phyloP scores from a whole-genome alignment of 108 stramenopile species.

The Skeletonema potamos region DNA sequence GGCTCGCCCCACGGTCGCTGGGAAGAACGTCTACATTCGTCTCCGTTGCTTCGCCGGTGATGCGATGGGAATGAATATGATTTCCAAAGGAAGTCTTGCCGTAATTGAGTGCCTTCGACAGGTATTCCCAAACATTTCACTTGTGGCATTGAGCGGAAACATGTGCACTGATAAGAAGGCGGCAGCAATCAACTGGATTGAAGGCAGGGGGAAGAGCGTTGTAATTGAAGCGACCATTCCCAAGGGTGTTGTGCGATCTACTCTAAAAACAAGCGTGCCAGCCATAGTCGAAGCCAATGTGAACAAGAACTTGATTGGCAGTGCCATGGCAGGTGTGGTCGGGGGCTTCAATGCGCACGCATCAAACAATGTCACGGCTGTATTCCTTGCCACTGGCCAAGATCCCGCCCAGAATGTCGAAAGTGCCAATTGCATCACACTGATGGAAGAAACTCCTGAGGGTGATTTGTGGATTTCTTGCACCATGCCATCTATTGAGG shows the following conservation, averaged over 20 bases:
- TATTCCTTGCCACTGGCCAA: slow-evolving; percentile 98
- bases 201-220: slow-evolving; percentile 96
- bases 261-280: slow-evolving; percentile 93
- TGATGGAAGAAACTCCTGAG: slow-evolving; percentile 88
- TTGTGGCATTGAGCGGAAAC: slow-evolving; percentile 95
- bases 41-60: slow-evolving; percentile 95
- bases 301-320: slow-evolving; percentile 97
- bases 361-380: slow-evolving; percentile 96
- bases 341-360: slow-evolving; percentile 99
- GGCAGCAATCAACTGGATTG: slow-evolving; percentile 97
- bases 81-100: slow-evolving; percentile 93
- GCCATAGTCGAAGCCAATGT: slow-evolving; percentile 92
- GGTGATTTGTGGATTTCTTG: slow-evolving; percentile 91
- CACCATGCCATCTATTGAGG: slow-evolving; percentile 99
- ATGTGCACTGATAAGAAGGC: slow-evolving; percentile 99
- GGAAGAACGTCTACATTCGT: slow-evolving; percentile 93
- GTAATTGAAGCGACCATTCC: slow-evolving; percentile 94
- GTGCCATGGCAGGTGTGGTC: slow-evolving; percentile 94
- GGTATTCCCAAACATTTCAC: slow-evolving; percentile 70
- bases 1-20: slow-evolving; percentile 88
- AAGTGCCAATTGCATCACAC: slow-evolving; percentile 91
- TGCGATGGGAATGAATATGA: slow-evolving; percentile 99
- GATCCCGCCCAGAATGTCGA: slow-evolving; percentile 99
- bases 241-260: slow-evolving; percentile 74
- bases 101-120: slow-evolving; percentile 80